Evolutionary conservation across 73 alveolate genomes (phyloP).

Genomic region (Uronychia setigera): DNA sequence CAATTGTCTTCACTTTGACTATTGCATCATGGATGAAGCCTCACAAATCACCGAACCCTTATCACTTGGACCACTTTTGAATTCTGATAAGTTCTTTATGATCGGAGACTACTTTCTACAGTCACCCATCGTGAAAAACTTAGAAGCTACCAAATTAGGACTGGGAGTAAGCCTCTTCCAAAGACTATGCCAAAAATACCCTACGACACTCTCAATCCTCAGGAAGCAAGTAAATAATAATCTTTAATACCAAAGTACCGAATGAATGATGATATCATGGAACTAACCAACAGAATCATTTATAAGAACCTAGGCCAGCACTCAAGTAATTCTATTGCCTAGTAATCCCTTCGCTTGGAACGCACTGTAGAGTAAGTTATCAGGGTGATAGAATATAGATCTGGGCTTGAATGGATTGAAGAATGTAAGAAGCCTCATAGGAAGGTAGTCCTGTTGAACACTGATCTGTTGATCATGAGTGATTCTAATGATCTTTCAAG

Average conservation of each 20-base stretch:
- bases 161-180: slow-evolving; percentile 58
- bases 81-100: slow-evolving; percentile 42
- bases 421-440: too few relatives aligned
- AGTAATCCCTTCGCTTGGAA: too few relatives aligned
- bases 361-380: too few relatives aligned
- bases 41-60: slow-evolving; percentile 39
- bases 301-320: too few relatives aligned
- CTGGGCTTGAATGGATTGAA: too few relatives aligned
- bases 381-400: too few relatives aligned
- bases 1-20: slow-evolving; percentile 24
- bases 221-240: slow-evolving; percentile 14
- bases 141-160: slow-evolving; percentile 60
- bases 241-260: background rate
- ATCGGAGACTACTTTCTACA: slow-evolving; percentile 71
- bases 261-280: slow-evolving; percentile 40
- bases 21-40: slow-evolving; percentile 46
- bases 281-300: too few relatives aligned
- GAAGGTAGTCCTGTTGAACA: too few relatives aligned
- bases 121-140: slow-evolving; percentile 55
- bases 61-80: slow-evolving; percentile 25
- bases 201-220: slow-evolving; percentile 2
- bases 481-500: too few relatives aligned
- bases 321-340: too few relatives aligned
- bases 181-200: slow-evolving; percentile 40
- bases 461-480: too few relatives aligned